Conservation (phyloP, 2,329 filamentous ascomycete species). For the Bipolaris oryzae region DNA sequence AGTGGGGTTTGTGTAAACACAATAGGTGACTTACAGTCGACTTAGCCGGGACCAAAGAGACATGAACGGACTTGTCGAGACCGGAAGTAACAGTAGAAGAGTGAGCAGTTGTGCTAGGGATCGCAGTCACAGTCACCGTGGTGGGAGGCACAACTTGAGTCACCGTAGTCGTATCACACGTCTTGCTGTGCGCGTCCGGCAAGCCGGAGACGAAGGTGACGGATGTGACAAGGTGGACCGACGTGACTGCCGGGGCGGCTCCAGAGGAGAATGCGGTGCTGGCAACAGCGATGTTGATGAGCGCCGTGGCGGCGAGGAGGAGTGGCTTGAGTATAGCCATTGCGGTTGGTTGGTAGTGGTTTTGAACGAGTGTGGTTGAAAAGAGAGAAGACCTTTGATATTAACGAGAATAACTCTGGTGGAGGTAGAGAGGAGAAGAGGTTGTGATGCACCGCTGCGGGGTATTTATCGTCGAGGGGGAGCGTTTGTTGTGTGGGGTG, state of each 20-base stretch:
- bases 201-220: neutral
- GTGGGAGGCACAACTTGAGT: slow-evolving; percentile 2
- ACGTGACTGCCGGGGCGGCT: slow-evolving; percentile 1
- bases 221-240: slow-evolving; percentile 9
- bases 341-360: neutral
- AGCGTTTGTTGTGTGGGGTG: slow-evolving; percentile 9
- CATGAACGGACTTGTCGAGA: neutral
- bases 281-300: slow-evolving; percentile 13
- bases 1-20: neutral
- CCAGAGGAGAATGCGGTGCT: slow-evolving; percentile 10
- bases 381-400: neutral
- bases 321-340: slow-evolving; percentile 12
- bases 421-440: neutral
- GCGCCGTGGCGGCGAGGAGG: slow-evolving; percentile 4
- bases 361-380: slow-evolving; percentile 1
- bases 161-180: slow-evolving; percentile 4
- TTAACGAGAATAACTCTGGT: slow-evolving; percentile 7
- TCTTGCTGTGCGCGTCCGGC: neutral
- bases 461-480: slow-evolving; percentile 4
- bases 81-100: neutral
- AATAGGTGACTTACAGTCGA: neutral
- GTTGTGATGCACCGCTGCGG: neutral
- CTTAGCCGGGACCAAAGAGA: neutral
- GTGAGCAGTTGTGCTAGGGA: neutral
- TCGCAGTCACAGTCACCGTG: slow-evolving; percentile 5